Conservation (phyloP, 768 basidiomycete species). For the Postia placenta region DNA sequence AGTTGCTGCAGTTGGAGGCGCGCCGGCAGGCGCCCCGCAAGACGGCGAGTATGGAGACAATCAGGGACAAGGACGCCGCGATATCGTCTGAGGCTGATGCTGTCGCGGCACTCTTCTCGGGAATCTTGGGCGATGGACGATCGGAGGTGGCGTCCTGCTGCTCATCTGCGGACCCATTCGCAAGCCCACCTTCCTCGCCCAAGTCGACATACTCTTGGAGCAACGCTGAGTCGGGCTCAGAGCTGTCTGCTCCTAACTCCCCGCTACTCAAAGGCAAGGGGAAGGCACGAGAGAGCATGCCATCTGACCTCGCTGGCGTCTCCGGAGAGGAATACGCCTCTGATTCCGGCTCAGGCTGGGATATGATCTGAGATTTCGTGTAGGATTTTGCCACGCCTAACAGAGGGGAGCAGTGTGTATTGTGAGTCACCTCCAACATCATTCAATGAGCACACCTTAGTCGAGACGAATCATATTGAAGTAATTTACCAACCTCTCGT, state of each 20-base stretch:
- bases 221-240: not conserved
- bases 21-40: not conserved
- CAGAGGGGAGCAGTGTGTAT: no score
- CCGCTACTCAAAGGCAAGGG: not conserved
- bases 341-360: conserved; percentile 1
- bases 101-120: no score
- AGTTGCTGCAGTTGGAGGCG: conserved; percentile 19
- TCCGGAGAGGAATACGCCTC: not conserved
- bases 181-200: not conserved
- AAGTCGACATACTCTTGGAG: not conserved
- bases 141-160: not conserved
- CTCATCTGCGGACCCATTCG: not conserved
- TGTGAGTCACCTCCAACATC: no score
- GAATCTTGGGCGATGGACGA: not conserved
- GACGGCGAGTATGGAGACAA: conserved; percentile 15
- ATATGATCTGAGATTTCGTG: not conserved
- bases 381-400: no score
- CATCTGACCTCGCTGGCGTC: no score
- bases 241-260: no score
- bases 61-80: not conserved
- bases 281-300: no score
- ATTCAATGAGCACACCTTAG: no score
- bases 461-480: no score
- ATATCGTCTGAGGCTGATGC: not conserved
- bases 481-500: no score